These are phyloP conservation scores for Hymenoscyphus infarciens DNA, from an alignment of 2,329 filamentous ascomycete species.

Conservation along the genomic window DNA sequence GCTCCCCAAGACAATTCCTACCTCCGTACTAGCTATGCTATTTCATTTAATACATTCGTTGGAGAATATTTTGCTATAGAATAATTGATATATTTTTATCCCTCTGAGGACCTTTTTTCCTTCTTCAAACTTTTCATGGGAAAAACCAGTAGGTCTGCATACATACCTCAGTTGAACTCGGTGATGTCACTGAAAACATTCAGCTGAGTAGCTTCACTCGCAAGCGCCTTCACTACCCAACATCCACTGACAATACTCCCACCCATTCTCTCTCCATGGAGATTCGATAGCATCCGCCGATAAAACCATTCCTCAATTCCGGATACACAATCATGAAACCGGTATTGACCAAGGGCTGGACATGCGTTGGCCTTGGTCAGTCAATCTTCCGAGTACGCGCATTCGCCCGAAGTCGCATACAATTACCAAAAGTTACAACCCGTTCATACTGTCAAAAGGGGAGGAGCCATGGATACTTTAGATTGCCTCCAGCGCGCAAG, in stretches of 20 bases:
- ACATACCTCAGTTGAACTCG: background rate
- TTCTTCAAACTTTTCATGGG: too few relatives aligned
- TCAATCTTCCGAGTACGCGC: slow-evolving; percentile 34
- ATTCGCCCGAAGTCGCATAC: slow-evolving; percentile 24
- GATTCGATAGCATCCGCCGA: slow-evolving; percentile 23
- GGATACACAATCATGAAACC: slow-evolving; percentile 41
- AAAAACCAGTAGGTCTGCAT: background rate
- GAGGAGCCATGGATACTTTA: slow-evolving; percentile 14
- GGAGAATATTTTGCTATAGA: too few relatives aligned
- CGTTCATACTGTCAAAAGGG: slow-evolving; percentile 17
- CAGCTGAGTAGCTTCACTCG: background rate
- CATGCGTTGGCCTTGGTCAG: slow-evolving; percentile 43
- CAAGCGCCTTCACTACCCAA: background rate
- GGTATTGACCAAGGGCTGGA: slow-evolving; percentile 42
- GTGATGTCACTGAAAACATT: slow-evolving; percentile 11
- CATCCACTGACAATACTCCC: background rate
- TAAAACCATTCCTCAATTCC: background rate
- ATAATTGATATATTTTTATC: too few relatives aligned
- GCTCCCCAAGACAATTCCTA: too few relatives aligned
- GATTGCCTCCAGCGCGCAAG: slow-evolving; percentile 18
- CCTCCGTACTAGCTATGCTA: too few relatives aligned
- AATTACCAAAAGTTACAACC: slow-evolving; percentile 16
- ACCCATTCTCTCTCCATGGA: slow-evolving; percentile 24
- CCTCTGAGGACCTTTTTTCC: too few relatives aligned
- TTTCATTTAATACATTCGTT: too few relatives aligned